Evolutionary conservation across 352 stramenopile species (phyloP).

Genomic region (Phytophthora macrochlamydospora): DNA sequence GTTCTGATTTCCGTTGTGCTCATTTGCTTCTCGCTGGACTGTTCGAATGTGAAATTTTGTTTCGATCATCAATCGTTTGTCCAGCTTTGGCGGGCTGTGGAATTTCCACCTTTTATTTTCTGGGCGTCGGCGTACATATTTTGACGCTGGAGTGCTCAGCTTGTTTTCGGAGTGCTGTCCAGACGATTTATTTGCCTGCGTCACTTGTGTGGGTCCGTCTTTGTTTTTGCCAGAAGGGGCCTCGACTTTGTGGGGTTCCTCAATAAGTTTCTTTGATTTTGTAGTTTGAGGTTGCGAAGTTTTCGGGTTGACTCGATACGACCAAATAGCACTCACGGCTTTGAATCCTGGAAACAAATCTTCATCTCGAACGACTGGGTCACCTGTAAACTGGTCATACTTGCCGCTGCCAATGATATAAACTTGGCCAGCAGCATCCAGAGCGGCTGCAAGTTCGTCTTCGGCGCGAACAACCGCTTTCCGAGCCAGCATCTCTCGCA

Average conservation of each 20-base stretch:
- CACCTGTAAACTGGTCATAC: constrained; percentile 82
- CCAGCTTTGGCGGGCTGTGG: constrained; percentile 64
- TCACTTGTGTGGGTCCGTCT: neutral
- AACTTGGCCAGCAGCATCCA: constrained; percentile 93
- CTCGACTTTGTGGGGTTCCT: too few relatives aligned
- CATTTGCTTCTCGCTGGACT: constrained; percentile 19
- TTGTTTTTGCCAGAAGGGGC: neutral
- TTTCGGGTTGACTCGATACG: constrained; percentile 45
- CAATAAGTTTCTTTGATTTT: neutral
- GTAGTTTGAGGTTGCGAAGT: neutral
- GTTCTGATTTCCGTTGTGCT: constrained; percentile 7
- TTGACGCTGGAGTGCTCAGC: constrained; percentile 13
- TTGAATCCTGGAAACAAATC: constrained; percentile 66
- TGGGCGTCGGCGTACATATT: constrained; percentile 60
- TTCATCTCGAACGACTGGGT: constrained; percentile 53
- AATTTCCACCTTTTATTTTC: constrained; percentile 79
- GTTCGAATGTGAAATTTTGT: constrained; percentile 32
- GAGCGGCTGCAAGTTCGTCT: constrained; percentile 80
- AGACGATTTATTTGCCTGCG: neutral
- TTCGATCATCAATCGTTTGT: constrained; percentile 38
- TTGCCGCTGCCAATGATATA: constrained; percentile 92
- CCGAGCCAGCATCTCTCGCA: constrained; percentile 39
- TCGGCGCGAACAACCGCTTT: constrained; percentile 74
- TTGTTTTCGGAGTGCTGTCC: neutral
- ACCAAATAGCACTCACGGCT: constrained; percentile 70